Percentiles rank a stretch among this genome's conserved stretches.
phyloP scores from a whole-genome alignment of 352 stramenopile species.

The Aphanomyces invadans region DNA sequence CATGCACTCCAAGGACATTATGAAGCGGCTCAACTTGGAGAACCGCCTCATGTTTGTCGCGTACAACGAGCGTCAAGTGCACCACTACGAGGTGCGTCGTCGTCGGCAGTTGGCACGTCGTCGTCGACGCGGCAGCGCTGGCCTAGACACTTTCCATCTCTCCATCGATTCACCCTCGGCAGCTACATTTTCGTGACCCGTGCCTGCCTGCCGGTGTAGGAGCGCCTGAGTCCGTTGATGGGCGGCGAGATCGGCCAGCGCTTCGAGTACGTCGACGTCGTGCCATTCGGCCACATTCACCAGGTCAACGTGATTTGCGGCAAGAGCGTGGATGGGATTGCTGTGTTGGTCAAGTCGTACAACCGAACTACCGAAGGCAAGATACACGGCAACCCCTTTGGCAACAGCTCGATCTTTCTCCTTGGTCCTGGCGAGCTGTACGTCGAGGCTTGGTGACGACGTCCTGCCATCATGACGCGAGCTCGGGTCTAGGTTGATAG shows the following conservation, averaged over 20 bases:
- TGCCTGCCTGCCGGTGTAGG: no score
- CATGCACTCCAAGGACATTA: constrained; percentile 48
- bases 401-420: constrained; percentile 49
- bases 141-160: no score
- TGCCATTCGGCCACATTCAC: constrained; percentile 55
- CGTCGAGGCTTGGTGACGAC: neutral
- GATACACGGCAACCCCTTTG: constrained; percentile 63
- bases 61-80: constrained; percentile 54
- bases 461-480: neutral
- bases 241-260: constrained; percentile 34
- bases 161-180: no score
- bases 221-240: constrained; percentile 43
- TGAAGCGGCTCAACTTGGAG: constrained; percentile 49
- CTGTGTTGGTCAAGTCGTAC: constrained; percentile 51
- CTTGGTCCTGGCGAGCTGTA: constrained; percentile 39
- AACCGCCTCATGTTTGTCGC: constrained; percentile 65
- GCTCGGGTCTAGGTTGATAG: constrained; percentile 34
- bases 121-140: no score
- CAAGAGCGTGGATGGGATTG: constrained; percentile 68
- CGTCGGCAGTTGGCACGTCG: neutral
- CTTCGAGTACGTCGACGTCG: constrained; percentile 58
- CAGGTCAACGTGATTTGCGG: constrained; percentile 54
- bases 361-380: constrained; percentile 36
- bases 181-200: no score
- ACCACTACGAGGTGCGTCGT: constrained; percentile 49